phyloP scores from a whole-genome alignment of 108 stramenopile genomes.

The Chaetoceros muelleri region DNA sequence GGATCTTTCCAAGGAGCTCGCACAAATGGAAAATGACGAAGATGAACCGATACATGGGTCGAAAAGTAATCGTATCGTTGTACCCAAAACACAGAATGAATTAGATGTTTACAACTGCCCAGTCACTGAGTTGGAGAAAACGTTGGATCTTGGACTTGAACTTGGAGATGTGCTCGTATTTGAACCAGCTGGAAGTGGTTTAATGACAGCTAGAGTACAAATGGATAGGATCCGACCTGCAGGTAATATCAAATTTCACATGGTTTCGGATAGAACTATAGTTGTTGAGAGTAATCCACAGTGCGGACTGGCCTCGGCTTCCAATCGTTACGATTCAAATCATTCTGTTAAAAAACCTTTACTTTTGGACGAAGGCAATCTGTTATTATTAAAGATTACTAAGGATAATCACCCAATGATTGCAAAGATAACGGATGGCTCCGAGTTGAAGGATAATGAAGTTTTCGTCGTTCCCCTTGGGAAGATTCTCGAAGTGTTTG shows the following conservation, averaged over 20 bases:
- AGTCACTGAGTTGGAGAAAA: constrained; percentile 36
- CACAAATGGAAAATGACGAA: constrained; percentile 32
- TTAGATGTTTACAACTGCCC: constrained; percentile 55
- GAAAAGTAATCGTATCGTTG: constrained; percentile 2
- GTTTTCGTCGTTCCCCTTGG: constrained; percentile 31
- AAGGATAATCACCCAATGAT: constrained; percentile 1
- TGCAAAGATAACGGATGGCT: background rate
- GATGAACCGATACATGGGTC: constrained; percentile 10
- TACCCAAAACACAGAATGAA: constrained; percentile 60
- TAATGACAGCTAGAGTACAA: constrained; percentile 3
- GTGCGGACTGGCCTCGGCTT: background rate
- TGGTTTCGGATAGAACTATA: constrained; percentile 51
- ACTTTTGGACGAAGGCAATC: constrained; percentile 62
- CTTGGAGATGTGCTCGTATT: constrained; percentile 7
- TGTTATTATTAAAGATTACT: constrained; percentile 27
- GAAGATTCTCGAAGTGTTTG: constrained; percentile 77
- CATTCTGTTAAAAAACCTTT: too few relatives aligned
- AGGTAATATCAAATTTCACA: constrained; percentile 48
- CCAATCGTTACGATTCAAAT: background rate
- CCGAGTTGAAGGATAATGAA: constrained; percentile 10
- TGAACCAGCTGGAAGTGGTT: constrained; percentile 1
- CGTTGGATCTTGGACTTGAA: constrained; percentile 24
- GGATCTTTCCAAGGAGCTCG: constrained; percentile 31
- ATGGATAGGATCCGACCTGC: constrained; percentile 20
- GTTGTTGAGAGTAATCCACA: constrained; percentile 44